Percentiles rank a stretch among this genome's conserved stretches.
Evolutionary conservation across 2,329 filamentous ascomycete genomes (phyloP).

Genomic region (Parastagonospora avenae): DNA sequence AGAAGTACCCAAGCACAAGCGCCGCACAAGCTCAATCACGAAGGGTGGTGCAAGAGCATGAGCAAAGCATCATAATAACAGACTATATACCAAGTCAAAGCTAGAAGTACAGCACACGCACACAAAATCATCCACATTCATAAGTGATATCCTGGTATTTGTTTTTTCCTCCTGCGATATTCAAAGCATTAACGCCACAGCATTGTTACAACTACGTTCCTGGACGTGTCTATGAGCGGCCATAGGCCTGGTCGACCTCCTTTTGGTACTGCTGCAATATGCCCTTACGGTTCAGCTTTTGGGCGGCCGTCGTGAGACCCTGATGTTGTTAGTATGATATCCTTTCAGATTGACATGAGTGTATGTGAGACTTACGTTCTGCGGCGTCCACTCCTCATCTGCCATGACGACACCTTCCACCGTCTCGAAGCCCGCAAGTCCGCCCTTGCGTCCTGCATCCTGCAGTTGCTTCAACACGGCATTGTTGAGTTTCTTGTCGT

Average conservation of each 20-base stretch:
- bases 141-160: too few relatives aligned
- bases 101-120: conserved; percentile 6
- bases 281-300: conserved; percentile 58
- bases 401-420: conserved; percentile 77
- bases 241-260: conserved; percentile 56
- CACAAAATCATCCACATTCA: neutral
- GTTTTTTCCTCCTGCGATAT: too few relatives aligned
- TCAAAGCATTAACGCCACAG: too few relatives aligned
- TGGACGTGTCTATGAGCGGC: conserved; percentile 8
- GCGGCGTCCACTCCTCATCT: conserved; percentile 87
- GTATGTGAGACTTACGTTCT: conserved; percentile 67
- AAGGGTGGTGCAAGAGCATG: neutral
- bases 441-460: conserved; percentile 66
- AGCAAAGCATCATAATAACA: too few relatives aligned
- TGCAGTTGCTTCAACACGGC: conserved; percentile 74
- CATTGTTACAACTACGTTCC: too few relatives aligned
- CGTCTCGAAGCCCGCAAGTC: conserved; percentile 73
- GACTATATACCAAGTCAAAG: neutral
- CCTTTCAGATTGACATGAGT: neutral
- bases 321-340: conserved; percentile 30
- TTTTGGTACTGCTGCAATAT: conserved; percentile 58
- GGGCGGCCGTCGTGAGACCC: conserved; percentile 58
- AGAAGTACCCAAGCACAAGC: neutral
- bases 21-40: neutral
- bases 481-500: conserved; percentile 67